These are phyloP conservation scores for Tricholomella constricta DNA, from an alignment of 768 basidiomycete genomes.

Conservation along the genomic window DNA sequence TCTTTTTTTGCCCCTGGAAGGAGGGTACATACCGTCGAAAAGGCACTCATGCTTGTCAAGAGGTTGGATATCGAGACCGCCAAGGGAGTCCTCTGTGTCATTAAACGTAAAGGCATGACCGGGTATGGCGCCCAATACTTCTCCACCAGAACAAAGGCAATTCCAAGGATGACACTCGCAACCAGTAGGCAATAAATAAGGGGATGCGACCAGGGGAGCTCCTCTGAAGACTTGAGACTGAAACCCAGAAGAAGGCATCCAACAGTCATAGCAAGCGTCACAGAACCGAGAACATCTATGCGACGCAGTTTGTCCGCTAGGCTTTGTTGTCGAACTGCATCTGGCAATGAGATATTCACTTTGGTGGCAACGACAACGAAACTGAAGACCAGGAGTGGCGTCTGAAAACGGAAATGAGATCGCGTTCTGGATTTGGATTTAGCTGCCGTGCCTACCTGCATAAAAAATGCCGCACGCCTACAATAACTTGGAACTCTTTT, in stretches of 20 bases:
- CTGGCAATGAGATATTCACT: slow-evolving; percentile 77
- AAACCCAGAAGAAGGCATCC: slow-evolving; percentile 76
- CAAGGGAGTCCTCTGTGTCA: slow-evolving; percentile 77
- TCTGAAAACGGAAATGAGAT: slow-evolving; percentile 40
- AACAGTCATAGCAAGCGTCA: slow-evolving; percentile 73
- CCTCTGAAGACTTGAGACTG: slow-evolving; percentile 77
- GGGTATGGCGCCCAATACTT: slow-evolving; percentile 78
- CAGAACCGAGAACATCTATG: slow-evolving; percentile 83
- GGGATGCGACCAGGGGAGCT: slow-evolving; percentile 75
- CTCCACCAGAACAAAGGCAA: slow-evolving; percentile 78
- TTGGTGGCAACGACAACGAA: slow-evolving; percentile 71
- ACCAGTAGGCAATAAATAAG: slow-evolving; percentile 67
- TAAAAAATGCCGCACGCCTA: slow-evolving; percentile 85
- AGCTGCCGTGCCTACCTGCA: slow-evolving; percentile 59
- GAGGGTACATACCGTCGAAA: slow-evolving; percentile 63
- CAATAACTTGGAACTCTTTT: slow-evolving; percentile 14
- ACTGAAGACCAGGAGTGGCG: slow-evolving; percentile 76
- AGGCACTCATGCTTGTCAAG: slow-evolving; percentile 73
- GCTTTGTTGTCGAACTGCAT: slow-evolving; percentile 59
- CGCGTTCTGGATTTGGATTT: background rate
- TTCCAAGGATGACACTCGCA: slow-evolving; percentile 53
- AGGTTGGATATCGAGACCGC: slow-evolving; percentile 82
- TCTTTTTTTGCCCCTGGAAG: slow-evolving; percentile 14
- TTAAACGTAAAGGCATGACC: slow-evolving; percentile 84
- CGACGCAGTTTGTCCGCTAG: slow-evolving; percentile 67